Conservation (phyloP, 441 rosid species). For the Gossypium lobatum region DNA sequence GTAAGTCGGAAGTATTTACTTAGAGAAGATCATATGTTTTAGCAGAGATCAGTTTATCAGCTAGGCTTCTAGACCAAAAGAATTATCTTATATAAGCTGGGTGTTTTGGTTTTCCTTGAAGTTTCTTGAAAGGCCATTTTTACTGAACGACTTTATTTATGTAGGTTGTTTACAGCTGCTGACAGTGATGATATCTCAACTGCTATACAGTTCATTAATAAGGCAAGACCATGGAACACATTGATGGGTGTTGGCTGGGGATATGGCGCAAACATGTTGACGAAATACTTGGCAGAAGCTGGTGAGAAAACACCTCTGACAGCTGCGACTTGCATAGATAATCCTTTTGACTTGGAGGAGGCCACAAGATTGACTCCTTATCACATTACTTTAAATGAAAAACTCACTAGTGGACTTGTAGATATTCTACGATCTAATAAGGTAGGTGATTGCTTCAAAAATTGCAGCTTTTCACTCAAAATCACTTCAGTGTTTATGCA, state of each 20-base stretch:
- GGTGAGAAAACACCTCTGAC: slow-evolving; percentile 83
- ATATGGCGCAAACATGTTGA: slow-evolving; percentile 90
- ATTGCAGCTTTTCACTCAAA: slow-evolving; percentile 7
- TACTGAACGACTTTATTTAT: slow-evolving; percentile 32
- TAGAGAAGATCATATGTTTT: neutral
- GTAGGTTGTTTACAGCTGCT: slow-evolving; percentile 98
- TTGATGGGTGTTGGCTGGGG: slow-evolving; percentile 86
- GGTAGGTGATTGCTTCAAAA: slow-evolving; percentile 41
- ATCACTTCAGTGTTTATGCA: slow-evolving; percentile 13
- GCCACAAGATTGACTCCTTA: slow-evolving; percentile 62
- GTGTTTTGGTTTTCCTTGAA: neutral
- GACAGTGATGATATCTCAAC: slow-evolving; percentile 92
- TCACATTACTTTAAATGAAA: slow-evolving; percentile 43
- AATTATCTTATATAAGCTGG: slow-evolving; percentile 1
- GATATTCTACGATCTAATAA: slow-evolving; percentile 78
- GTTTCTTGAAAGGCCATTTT: slow-evolving; percentile 16
- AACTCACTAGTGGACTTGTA: slow-evolving; percentile 65
- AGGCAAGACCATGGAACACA: slow-evolving; percentile 91
- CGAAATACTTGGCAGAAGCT: slow-evolving; percentile 85
- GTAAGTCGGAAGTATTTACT: neutral
- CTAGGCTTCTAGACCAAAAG: slow-evolving; percentile 5
- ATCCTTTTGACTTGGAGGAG: slow-evolving; percentile 93
- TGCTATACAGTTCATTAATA: slow-evolving; percentile 64
- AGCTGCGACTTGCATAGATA: slow-evolving; percentile 89
- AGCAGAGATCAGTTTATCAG: neutral